Base-by-base conservation (phyloP, 768 basidiomycete genomes). In the Galerina sulciceps region DNA sequence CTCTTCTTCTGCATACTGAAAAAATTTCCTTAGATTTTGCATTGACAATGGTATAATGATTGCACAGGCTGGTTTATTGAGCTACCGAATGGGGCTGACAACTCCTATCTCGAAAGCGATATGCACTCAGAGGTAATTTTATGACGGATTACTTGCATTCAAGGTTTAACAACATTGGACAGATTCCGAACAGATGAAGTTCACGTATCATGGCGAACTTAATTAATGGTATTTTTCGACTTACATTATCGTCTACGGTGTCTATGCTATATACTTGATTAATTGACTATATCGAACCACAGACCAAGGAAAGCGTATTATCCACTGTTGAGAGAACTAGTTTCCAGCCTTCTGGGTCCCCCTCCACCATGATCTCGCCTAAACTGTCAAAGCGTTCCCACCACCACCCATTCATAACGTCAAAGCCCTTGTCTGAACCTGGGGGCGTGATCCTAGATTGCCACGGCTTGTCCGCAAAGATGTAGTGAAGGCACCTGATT, bases 1-100 rank as follows among this genome's bases (percentile, higher is more conserved):
- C 37, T 6, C 36, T 40, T 44, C 10, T 35, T 53, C 8, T 34
- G 17, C 51, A 15, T 50, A 6, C 13, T 40, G 26, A 58, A 64
- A 18, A 34, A 37, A 13, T 57, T n/a, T 50, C 3, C 17, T 23
- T 65, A 96, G 96, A 53, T 99, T 96, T 74, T 99, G 97, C 74
- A 99, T 99, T 59, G 97, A 99, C 72, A 99, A 99, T 65, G 97
- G 97, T 1, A 96, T 99, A 65, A 99, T 99, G 97, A 99, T 99
- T 54, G 96, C 97, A 2, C 97, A 99, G 69, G 97, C 97, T 6
- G 97, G 97, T 5, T 81, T 99, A 26, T 80, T 99, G 37, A 87
- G 89, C 61, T 94, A 86, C 71, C 84, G 97, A 2, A 98, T 96
- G 94, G 97, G 96, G 22, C 82, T 87, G 60, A 74, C 76, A 46